phyloP scores from a whole-genome alignment of 345 rosid genomes.

The Eucalyptus camaldulensis region DNA sequence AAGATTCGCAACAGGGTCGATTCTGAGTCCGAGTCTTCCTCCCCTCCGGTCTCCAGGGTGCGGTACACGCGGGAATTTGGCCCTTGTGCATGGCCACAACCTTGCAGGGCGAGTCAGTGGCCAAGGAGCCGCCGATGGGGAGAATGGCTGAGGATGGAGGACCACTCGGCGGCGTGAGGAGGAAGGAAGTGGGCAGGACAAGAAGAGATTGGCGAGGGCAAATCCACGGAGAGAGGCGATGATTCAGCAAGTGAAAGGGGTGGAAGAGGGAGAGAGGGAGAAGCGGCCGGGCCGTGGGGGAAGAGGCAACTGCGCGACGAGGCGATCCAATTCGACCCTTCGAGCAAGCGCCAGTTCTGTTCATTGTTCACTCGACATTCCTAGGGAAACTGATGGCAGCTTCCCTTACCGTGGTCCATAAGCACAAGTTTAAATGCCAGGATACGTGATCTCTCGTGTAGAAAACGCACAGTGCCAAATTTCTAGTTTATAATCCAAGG shows the following conservation, averaged over 20 bases:
- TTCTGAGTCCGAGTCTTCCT: not conserved
- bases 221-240: not conserved
- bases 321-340: not conserved
- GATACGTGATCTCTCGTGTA: not conserved
- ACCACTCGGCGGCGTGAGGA: accelerated
- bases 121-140: not conserved
- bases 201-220: not conserved
- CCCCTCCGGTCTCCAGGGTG: not conserved
- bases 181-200: not conserved
- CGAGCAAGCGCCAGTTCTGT: not conserved
- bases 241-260: not conserved
- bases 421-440: not conserved
- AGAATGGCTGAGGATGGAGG: not conserved
- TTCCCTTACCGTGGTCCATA: not conserved
- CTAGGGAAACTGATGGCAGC: not conserved
- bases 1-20: not conserved
- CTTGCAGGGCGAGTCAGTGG: not conserved
- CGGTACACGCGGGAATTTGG: not conserved
- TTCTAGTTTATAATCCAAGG: not conserved
- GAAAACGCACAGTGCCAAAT: not conserved
- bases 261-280: not conserved
- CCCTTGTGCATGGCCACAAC: not conserved
- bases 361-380: not conserved
- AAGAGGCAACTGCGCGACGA: not conserved
- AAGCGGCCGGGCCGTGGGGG: not conserved